Evolutionary conservation across 1,284 basidiomycete genomes (phyloP).

Genomic region (Sanguinoderma infundibulare): DNA sequence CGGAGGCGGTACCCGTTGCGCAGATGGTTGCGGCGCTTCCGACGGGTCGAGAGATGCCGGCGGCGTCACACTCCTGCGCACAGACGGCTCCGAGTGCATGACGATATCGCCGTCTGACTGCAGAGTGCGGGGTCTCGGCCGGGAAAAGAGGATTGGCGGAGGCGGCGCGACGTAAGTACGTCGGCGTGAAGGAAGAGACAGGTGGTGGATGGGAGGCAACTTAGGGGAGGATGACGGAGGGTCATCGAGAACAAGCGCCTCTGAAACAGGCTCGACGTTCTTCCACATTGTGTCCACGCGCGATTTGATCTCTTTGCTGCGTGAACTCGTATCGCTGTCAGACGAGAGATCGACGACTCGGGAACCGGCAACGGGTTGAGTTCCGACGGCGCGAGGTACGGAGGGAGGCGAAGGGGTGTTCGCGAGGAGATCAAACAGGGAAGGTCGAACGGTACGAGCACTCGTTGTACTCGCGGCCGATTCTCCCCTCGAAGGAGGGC

Average conservation of each 20-base stretch:
- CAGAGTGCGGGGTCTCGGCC: background rate
- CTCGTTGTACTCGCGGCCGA: constrained; percentile 16
- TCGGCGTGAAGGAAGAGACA: background rate
- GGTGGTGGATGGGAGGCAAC: background rate
- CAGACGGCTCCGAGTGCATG: constrained; percentile 10
- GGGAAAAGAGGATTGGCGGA: constrained; percentile 25
- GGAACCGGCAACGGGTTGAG: background rate
- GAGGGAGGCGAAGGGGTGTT: constrained; percentile 3
- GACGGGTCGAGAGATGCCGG: constrained; percentile 4
- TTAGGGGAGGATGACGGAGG: background rate
- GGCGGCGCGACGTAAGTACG: constrained; percentile 22
- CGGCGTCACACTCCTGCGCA: constrained; percentile 4
- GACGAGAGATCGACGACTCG: background rate
- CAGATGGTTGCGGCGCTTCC: background rate
- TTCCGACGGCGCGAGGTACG: background rate
- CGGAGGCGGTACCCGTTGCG: background rate
- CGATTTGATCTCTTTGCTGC: background rate
- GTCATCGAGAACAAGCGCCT: background rate
- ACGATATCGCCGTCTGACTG: constrained; percentile 12
- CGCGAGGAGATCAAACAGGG: constrained; percentile 26
- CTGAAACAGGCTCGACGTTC: background rate
- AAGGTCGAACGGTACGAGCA: constrained; percentile 19
- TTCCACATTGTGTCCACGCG: background rate
- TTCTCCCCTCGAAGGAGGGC: constrained; percentile 11
- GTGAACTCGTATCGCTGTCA: background rate